phyloP scores from a whole-genome alignment of 352 stramenopile genomes.

The Globisporangium mamillatum region DNA sequence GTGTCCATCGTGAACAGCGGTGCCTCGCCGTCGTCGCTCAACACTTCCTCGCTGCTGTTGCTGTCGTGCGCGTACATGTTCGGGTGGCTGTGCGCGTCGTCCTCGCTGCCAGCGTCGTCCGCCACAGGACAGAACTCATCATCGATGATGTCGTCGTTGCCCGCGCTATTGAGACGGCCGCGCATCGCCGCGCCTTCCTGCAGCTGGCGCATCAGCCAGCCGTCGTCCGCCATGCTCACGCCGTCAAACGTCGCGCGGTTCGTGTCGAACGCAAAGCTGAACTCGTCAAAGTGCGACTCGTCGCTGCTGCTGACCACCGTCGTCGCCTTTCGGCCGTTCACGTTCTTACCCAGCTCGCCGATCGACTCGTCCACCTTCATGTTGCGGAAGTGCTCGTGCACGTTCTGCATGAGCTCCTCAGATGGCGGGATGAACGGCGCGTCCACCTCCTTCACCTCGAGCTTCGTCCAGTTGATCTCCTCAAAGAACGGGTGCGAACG shows the following conservation, averaged over 20 bases:
- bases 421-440: slow-evolving; percentile 78
- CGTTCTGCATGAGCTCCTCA: slow-evolving; percentile 84
- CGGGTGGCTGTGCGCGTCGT: slow-evolving; percentile 36
- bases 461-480: slow-evolving; percentile 60
- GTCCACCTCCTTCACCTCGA: slow-evolving; percentile 80
- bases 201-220: slow-evolving; percentile 78
- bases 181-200: slow-evolving; percentile 75
- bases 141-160: slow-evolving; percentile 49
- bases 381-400: slow-evolving; percentile 87
- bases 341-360: slow-evolving; percentile 51
- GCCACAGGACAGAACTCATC: slow-evolving; percentile 18
- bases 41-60: slow-evolving; percentile 43
- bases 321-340: slow-evolving; percentile 56
- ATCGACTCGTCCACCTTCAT: slow-evolving; percentile 88
- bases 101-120: slow-evolving; percentile 57
- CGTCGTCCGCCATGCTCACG: slow-evolving; percentile 80
- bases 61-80: slow-evolving; percentile 54
- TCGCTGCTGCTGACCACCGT: slow-evolving; percentile 34
- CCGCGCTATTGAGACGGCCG: slow-evolving; percentile 59
- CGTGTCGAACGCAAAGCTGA: slow-evolving; percentile 85
- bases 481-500: slow-evolving; percentile 70
- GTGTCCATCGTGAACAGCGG: slow-evolving; percentile 19
- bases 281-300: slow-evolving; percentile 85
- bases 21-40: slow-evolving; percentile 55
- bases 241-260: slow-evolving; percentile 74